Conservation (phyloP, 2,329 filamentous ascomycete species). For the Geosmithia morbida region DNA sequence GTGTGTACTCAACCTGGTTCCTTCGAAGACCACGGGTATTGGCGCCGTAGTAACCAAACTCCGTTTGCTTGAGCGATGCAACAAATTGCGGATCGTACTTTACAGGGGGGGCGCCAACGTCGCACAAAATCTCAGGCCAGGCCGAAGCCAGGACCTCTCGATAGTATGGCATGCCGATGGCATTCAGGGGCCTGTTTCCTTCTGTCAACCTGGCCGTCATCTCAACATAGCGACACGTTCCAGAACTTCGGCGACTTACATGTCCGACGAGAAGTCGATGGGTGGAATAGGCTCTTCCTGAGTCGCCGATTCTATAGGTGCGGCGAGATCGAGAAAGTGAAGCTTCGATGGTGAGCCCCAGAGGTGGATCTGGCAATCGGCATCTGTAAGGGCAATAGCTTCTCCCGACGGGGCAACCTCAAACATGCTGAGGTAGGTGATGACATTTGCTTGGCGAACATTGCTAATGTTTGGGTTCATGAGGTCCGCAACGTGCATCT, state of each 20-base stretch:
- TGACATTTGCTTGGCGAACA: conserved; percentile 68
- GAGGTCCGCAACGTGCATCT: conserved; percentile 90
- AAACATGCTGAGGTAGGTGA: conserved; percentile 60
- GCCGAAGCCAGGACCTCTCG: conserved; percentile 75
- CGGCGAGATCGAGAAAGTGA: conserved; percentile 71
- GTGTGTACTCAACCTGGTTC: conserved; percentile 73
- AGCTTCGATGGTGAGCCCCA: conserved; percentile 82
- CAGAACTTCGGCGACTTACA: conserved; percentile 28
- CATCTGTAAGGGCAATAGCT: conserved; percentile 67
- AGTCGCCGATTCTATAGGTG: conserved; percentile 65
- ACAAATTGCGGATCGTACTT: conserved; percentile 62
- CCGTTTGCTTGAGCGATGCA: conserved; percentile 51
- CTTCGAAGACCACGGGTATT: conserved; percentile 60
- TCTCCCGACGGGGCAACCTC: conserved; percentile 83
- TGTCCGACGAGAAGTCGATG: conserved; percentile 58
- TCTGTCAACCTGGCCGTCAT: neutral
- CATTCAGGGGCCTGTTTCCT: conserved; percentile 54
- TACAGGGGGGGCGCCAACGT: conserved; percentile 68
- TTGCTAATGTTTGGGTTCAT: conserved; percentile 86
- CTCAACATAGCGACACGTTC: neutral
- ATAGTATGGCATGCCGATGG: conserved; percentile 87
- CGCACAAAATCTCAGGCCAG: conserved; percentile 77
- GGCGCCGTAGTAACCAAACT: conserved; percentile 65
- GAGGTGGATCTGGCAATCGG: conserved; percentile 64
- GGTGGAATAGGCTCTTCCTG: conserved; percentile 39